These are phyloP conservation scores for Leccinum variicolor DNA, from an alignment of 768 basidiomycete genomes.

Conservation along the genomic window DNA sequence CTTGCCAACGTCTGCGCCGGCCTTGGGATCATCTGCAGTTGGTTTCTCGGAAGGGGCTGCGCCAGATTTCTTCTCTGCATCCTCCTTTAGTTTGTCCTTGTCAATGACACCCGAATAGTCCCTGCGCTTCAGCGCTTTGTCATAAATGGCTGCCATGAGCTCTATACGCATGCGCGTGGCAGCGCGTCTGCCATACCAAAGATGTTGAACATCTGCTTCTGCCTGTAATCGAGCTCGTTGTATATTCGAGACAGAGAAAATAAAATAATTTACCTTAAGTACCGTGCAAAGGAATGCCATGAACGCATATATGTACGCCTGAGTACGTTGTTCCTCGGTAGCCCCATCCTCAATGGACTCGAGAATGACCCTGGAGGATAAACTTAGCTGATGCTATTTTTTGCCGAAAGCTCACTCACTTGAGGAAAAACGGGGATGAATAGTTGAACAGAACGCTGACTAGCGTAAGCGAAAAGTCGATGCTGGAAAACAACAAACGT, in stretches of 20 bases:
- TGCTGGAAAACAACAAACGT: conserved; percentile 23
- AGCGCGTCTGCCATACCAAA: conserved; percentile 81
- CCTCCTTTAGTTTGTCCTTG: conserved; percentile 37
- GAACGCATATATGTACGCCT: conserved; percentile 77
- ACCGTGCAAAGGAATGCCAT: conserved; percentile 62
- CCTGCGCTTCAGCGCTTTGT: conserved; percentile 80
- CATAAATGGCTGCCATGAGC: conserved; percentile 84
- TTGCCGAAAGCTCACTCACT: conserved; percentile 36
- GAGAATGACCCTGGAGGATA: conserved; percentile 48
- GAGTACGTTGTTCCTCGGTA: conserved; percentile 47
- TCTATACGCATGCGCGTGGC: conserved; percentile 68
- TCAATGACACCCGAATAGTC: conserved; percentile 79
- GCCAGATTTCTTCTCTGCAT: conserved; percentile 21
- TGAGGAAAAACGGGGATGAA: conserved; percentile 81
- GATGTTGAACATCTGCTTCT: conserved; percentile 67
- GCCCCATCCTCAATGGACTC: conserved; percentile 47
- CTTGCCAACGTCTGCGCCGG: conserved; percentile 85
- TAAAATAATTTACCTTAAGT: conserved; percentile 17
- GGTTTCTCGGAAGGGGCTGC: conserved; percentile 22
- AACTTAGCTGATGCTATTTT: not conserved
- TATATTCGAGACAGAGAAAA: not conserved
- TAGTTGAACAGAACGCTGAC: conserved; percentile 75
- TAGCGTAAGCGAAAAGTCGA: conserved; percentile 68
- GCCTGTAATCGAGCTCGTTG: conserved; percentile 33
- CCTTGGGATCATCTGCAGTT: conserved; percentile 49